These are phyloP conservation scores for Monocercomonoides exilis DNA, from an alignment of 78 protist species.

Conservation along the genomic window DNA sequence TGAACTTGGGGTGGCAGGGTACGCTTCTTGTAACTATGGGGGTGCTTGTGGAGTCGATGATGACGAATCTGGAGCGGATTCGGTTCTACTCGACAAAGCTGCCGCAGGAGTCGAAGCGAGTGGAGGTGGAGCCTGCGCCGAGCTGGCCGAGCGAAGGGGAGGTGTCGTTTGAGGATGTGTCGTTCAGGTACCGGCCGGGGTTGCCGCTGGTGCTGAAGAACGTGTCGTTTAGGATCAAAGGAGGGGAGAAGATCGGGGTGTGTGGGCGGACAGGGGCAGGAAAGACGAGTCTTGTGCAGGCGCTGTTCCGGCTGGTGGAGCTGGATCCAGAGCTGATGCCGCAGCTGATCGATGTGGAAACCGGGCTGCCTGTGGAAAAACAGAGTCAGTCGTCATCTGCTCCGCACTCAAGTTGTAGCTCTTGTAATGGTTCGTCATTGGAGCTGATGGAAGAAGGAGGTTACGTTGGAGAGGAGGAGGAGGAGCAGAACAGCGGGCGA, in stretches of 20 bases:
- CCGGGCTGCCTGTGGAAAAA: too few relatives aligned
- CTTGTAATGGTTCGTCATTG: too few relatives aligned
- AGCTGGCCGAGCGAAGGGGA: neutral
- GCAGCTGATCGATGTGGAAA: too few relatives aligned
- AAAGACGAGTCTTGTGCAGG: slow-evolving; percentile 16
- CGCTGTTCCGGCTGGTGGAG: neutral
- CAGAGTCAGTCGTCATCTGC: too few relatives aligned
- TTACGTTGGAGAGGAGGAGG: too few relatives aligned
- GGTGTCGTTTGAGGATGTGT: neutral
- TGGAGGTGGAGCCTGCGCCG: too few relatives aligned
- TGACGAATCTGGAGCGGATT: slow-evolving; percentile 24
- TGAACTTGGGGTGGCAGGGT: neutral
- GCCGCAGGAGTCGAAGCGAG: slow-evolving; percentile 14
- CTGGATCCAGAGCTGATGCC: neutral
- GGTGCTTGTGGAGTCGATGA: neutral
- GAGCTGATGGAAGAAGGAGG: too few relatives aligned
- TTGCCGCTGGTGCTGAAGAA: neutral
- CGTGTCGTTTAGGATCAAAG: neutral
- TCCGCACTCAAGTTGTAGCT: too few relatives aligned
- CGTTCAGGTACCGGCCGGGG: slow-evolving; percentile 17
- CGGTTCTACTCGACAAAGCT: neutral
- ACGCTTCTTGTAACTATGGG: neutral
- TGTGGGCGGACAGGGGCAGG: slow-evolving; percentile 12
- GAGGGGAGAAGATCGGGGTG: neutral
- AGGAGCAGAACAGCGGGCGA: too few relatives aligned